Conservation (phyloP, 2,329 filamentous ascomycete species). For the Sclerotinia minor region DNA sequence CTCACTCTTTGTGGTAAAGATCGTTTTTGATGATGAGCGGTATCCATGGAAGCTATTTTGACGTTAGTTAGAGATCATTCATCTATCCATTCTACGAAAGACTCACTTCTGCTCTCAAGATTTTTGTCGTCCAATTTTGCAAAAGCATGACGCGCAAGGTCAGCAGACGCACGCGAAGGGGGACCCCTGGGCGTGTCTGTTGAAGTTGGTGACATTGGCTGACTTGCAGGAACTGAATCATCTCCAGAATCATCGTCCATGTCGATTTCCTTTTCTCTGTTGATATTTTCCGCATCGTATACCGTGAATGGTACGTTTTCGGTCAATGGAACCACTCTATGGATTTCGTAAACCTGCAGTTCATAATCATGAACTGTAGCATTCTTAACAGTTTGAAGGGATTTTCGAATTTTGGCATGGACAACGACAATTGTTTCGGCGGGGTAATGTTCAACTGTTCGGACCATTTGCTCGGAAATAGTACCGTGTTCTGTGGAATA, state of each 20-base stretch:
- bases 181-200: constrained; percentile 19
- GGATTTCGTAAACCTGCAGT: constrained; percentile 66
- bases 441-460: constrained; percentile 82
- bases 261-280: constrained; percentile 55
- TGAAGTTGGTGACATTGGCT: constrained; percentile 20
- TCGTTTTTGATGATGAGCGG: constrained; percentile 30
- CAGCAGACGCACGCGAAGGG: constrained; percentile 18
- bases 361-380: constrained; percentile 76
- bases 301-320: constrained; percentile 68
- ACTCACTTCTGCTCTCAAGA: constrained; percentile 26
- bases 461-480: constrained; percentile 73
- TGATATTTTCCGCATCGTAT: constrained; percentile 65
- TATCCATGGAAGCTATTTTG: constrained; percentile 34
- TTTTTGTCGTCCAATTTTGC: constrained; percentile 18
- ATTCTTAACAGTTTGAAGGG: constrained; percentile 72
- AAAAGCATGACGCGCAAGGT: constrained; percentile 25
- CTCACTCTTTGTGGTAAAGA: constrained; percentile 53
- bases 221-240: constrained; percentile 8
- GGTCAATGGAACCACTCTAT: constrained; percentile 60
- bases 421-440: constrained; percentile 78
- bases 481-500: constrained; percentile 21
- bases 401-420: constrained; percentile 69
- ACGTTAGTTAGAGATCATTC: background rate
- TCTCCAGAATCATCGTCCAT: constrained; percentile 50
- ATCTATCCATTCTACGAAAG: constrained; percentile 19